Evolutionary conservation across 495 filamentous ascomycete species (phyloP), one percentile per base, ranked within the genome.

Genomic region (Neurospora sp.): DNA sequence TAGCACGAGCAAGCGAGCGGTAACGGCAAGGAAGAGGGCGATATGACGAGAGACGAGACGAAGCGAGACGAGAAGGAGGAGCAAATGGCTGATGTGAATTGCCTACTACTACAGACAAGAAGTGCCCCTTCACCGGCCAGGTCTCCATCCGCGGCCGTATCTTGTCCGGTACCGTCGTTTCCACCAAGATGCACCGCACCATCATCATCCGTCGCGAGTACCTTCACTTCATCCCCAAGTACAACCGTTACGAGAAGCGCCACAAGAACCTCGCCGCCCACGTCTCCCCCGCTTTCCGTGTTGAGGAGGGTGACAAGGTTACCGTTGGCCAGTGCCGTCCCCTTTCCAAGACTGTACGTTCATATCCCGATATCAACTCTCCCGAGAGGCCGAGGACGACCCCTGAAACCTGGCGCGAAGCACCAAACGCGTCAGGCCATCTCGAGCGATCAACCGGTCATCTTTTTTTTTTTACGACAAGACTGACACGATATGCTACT

Each of bases 61-160:
- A 20, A 65, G 35, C 27, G 14, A 35, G 53, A 65, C 16, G 72
- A 65, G 14, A 69, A 40, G 48, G 48, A 31, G 40, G 20, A 68
- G 42, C 22, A 8, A 41, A 41, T 69, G 48, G 53, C 69, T 70
- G 69, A 70, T 70, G 7, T 31, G 37, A 70, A 35, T 3, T 65
- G 53, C 53, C 53, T 65, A 65, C 27, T 65, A 37, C 53, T 81
- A 81, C 83, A 97, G 96, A 99, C 90, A 98, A 99, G 91, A 99
- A 99, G 89, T 99, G 96, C 90, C 96, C 96, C 78, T 99, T 98
- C 90, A 97, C 93, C 76, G 96, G 96, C 82, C 86, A 93, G 81
- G 94, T 98, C 80, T 97, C 94, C 78, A 98, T 98, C 89, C 96
- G 96, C 87, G 96, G 96, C 83, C 94, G 96, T 94, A 98, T 99